phyloP scores from a whole-genome alignment of 768 basidiomycete species.

The Cyclocybe aegerita region DNA sequence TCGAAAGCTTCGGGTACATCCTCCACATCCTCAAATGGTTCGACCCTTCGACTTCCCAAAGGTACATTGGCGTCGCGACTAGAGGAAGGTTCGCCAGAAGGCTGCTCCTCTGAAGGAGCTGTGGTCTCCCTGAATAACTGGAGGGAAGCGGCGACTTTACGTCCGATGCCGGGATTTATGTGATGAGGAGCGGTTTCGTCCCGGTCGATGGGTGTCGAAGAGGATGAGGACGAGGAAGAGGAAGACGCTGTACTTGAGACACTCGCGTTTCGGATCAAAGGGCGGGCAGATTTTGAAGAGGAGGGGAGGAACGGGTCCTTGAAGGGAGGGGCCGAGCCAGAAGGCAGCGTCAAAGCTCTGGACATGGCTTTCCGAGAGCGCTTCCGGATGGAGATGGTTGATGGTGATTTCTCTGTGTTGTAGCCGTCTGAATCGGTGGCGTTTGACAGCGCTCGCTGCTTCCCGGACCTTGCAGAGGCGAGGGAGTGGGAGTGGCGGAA shows the following conservation, averaged over 20 bases:
- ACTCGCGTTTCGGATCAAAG: constrained; percentile 33
- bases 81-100: constrained; percentile 27
- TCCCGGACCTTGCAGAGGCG: constrained; percentile 21
- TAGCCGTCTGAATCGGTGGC: constrained; percentile 45
- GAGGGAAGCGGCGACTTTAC: constrained; percentile 81
- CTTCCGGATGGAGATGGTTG: constrained; percentile 25
- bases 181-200: constrained; percentile 28
- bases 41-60: constrained; percentile 24
- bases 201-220: constrained; percentile 26
- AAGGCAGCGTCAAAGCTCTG: constrained; percentile 39
- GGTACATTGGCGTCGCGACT: constrained; percentile 23
- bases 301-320: constrained; percentile 24
- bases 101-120: constrained; percentile 33
- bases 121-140: constrained; percentile 81
- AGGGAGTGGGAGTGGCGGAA: constrained; percentile 28
- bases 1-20: constrained; percentile 72
- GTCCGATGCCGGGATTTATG: constrained; percentile 54
- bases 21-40: constrained; percentile 42
- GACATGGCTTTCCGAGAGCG: constrained; percentile 28
- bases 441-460: constrained; percentile 27
- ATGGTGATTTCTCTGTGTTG: constrained; percentile 39
- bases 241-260: constrained; percentile 32
- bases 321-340: constrained; percentile 23
- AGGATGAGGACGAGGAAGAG: constrained; percentile 31
- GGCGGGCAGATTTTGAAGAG: constrained; percentile 30